Evolutionary conservation across 2,329 filamentous ascomycete species (phyloP).

Genomic region (Teratosphaeria gauchensis): DNA sequence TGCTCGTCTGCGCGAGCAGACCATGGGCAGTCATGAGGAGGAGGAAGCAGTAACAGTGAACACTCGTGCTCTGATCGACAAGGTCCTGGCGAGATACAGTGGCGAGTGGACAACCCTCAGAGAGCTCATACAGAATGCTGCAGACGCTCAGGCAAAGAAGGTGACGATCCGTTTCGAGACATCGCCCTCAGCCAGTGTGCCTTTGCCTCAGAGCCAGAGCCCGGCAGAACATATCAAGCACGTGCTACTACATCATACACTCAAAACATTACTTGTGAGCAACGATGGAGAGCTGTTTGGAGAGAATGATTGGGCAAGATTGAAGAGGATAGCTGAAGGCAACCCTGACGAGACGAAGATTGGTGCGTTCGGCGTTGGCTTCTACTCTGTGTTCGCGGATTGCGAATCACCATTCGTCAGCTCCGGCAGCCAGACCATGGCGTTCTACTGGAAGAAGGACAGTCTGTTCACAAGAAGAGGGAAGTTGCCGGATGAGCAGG

Average conservation of each 20-base stretch:
- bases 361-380: constrained; percentile 93
- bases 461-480: constrained; percentile 85
- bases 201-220: constrained; percentile 56
- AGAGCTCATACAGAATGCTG: constrained; percentile 97
- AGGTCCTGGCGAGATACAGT: constrained; percentile 90
- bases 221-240: constrained; percentile 70
- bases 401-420: constrained; percentile 97
- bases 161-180: constrained; percentile 92
- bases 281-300: constrained; percentile 87
- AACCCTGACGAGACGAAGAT: constrained; percentile 99
- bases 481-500: constrained; percentile 53
- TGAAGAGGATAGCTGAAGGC: constrained; percentile 97
- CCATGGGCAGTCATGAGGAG: constrained; percentile 74
- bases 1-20: constrained; percentile 62
- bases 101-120: constrained; percentile 83
- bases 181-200: constrained; percentile 67
- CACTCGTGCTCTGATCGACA: constrained; percentile 92
- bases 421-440: constrained; percentile 87
- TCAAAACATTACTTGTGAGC: constrained; percentile 78
- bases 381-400: constrained; percentile 97
- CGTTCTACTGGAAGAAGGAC: constrained; percentile 99
- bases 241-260: constrained; percentile 71
- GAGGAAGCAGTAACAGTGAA: constrained; percentile 98
- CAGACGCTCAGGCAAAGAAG: constrained; percentile 82
- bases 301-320: constrained; percentile 79